Percentiles rank a stretch among this genome's conserved stretches.
These are phyloP conservation scores for Caulochytrium protostelioides DNA, from an alignment of 371 early-diverging fungal species.

Conservation along the genomic window DNA sequence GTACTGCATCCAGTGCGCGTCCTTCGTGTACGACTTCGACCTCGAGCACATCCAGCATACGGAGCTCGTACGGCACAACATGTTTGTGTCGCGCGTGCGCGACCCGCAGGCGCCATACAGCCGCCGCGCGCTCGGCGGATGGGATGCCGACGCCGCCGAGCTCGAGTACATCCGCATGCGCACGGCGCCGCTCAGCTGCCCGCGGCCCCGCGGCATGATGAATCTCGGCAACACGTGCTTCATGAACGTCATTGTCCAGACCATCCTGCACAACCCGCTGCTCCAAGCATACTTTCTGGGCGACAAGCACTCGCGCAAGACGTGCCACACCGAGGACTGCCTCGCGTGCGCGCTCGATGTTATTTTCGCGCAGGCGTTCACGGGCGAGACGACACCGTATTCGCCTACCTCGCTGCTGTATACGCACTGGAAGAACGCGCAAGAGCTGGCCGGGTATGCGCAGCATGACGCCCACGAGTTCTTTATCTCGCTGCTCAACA, in stretches of 20 bases:
- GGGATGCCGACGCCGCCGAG: neutral
- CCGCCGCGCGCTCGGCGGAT: neutral
- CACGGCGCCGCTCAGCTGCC: conserved; percentile 1
- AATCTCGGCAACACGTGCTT: conserved; percentile 91
- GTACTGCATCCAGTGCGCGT: conserved; percentile 56
- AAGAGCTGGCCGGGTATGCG: conserved; percentile 70
- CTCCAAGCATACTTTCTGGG: conserved; percentile 65
- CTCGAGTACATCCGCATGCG: neutral
- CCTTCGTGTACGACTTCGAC: conserved; percentile 65
- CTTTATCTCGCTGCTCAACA: conserved; percentile 66
- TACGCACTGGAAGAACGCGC: conserved; percentile 66
- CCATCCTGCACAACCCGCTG: conserved; percentile 72
- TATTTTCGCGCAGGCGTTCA: conserved; percentile 31
- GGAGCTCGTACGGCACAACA: conserved; percentile 12
- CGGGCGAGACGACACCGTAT: conserved; percentile 45
- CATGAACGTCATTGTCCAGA: conserved; percentile 81
- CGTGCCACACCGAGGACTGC: conserved; percentile 40
- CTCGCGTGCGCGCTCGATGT: conserved; percentile 77
- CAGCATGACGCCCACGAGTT: conserved; percentile 96
- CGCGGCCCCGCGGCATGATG: conserved; percentile 63
- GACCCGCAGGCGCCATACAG: neutral
- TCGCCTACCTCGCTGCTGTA: conserved; percentile 63
- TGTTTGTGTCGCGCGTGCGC: neutral
- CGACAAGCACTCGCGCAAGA: conserved; percentile 49
- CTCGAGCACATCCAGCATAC: conserved; percentile 34